Evolutionary conservation across 1,284 basidiomycete genomes (phyloP), one percentile per base, ranked within the genome.

Genomic region (Ceraceosorus guamensis): DNA sequence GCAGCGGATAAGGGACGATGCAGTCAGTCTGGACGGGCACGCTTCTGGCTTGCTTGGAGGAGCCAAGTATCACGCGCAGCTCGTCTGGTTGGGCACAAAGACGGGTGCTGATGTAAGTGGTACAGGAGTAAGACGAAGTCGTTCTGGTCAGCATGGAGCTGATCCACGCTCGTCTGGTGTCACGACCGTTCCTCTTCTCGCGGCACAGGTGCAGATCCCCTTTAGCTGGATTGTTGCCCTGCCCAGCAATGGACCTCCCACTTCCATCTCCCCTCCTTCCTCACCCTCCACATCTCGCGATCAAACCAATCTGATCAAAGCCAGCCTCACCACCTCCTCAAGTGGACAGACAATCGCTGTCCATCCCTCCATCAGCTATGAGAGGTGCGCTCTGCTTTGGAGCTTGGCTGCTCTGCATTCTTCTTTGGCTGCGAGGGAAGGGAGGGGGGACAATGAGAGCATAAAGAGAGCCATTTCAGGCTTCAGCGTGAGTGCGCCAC

Each of bases 1-100:
- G 82, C 83, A 85, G 51, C 73, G 78, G 4, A 79, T 92, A 53
- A 81, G 91, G 37, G 83, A 71, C 31, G 49, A 57, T n/a, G 52
- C 64, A 46, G n/a, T 52, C 37, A 82, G 52, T 81, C 79, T 85
- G 4, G 89, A 89, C 45, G 67, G 75, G 2, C 79, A 80, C 61
- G 70, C 66, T 5, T 34, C 32, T 34, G 33, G 43, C 55, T 48
- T 50, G 61, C 52, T 30, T 53, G 45, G 61, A 43, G 35, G 11
- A 8, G 18, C 16, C 43, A 92, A 89, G 56, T 96, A 96, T 72
- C 86, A 92, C 66, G 88, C 91, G 3, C 91, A 93, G 77, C 83
- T 95, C 46, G 80, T 82, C 2, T 89, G 87, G 62, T 82, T 91
- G 31, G 78, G 87, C 45, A 83, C 83, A 6, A 88, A 88, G 69